Percentiles rank a stretch among this genome's conserved stretches.
These are phyloP conservation scores for Tricholoma sp. DNA, from an alignment of 768 basidiomycete genomes.

Conservation along the genomic window DNA sequence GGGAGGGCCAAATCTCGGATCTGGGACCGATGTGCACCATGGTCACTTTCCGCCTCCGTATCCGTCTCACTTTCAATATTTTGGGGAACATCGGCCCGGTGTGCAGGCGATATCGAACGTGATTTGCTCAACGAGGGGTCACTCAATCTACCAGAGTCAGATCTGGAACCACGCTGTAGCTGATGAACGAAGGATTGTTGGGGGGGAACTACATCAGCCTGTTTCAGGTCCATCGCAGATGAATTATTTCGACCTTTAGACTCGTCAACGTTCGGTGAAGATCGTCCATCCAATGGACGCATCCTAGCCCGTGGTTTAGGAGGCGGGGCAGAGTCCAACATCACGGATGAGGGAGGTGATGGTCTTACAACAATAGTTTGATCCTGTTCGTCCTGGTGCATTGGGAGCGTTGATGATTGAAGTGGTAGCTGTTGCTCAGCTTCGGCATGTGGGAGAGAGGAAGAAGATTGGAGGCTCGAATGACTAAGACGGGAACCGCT, in stretches of 20 bases:
- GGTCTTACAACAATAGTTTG: conserved; percentile 36
- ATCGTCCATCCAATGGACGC: background rate
- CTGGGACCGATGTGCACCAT: conserved; percentile 17
- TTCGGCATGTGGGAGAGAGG: conserved; percentile 16
- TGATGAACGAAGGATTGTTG: conserved; percentile 22
- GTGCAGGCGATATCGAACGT: conserved; percentile 55
- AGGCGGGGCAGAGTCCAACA: conserved; percentile 20
- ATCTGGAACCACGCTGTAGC: conserved; percentile 14
- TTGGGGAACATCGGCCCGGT: conserved; percentile 65
- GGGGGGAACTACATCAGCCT: conserved; percentile 19
- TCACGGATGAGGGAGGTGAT: conserved; percentile 19
- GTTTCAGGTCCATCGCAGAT: conserved; percentile 23
- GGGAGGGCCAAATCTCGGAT: conserved; percentile 29
- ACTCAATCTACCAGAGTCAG: conserved; percentile 26
- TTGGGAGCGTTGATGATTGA: conserved; percentile 34
- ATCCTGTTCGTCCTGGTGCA: conserved; percentile 31
- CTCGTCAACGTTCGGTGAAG: conserved; percentile 12
- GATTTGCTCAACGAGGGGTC: conserved; percentile 31
- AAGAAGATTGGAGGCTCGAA: conserved; percentile 19
- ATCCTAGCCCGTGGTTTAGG: conserved; percentile 15
- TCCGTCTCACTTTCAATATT: conserved; percentile 72
- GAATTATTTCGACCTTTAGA: conserved; percentile 15
- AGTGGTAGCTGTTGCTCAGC: conserved; percentile 6
- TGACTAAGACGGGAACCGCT: conserved; percentile 23
- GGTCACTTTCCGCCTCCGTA: conserved; percentile 55